Percentiles rank a stretch among this genome's conserved stretches.
Evolutionary conservation across 176 grass and related monocot genomes (phyloP).

Genomic region (Bonia amplexicaulis): DNA sequence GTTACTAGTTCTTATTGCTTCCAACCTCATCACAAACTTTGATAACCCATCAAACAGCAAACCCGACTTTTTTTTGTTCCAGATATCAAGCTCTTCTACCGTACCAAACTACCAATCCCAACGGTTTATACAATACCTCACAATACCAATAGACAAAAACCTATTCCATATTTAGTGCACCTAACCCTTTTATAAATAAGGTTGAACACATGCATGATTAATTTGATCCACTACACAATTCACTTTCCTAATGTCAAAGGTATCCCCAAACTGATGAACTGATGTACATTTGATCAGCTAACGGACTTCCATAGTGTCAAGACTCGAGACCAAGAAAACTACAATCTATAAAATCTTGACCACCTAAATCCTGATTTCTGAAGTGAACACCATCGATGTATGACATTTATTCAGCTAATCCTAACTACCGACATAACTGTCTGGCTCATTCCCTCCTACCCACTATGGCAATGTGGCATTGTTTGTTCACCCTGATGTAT

Average conservation of each 20-base stretch:
- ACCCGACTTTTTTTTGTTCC: neutral
- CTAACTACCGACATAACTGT: neutral
- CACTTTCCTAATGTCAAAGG: neutral
- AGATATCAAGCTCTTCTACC: neutral
- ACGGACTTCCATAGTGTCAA: neutral
- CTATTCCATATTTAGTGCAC: neutral
- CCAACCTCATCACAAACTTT: neutral
- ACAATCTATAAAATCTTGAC: neutral
- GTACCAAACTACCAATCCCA: neutral
- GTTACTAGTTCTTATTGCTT: neutral
- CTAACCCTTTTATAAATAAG: neutral
- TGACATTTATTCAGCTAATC: neutral
- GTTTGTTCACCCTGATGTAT: neutral
- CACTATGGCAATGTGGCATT: neutral
- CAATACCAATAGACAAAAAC: neutral
- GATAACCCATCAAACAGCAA: neutral
- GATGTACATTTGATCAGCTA: neutral
- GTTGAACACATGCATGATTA: neutral
- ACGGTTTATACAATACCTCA: neutral
- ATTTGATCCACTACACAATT: neutral
- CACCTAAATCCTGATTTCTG: neutral
- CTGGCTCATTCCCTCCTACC: neutral
- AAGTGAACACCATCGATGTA: neutral
- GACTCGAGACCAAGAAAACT: neutral
- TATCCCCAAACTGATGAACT: neutral